phyloP scores from a whole-genome alignment of 352 stramenopile genomes.

The Globisporangium nodosum region DNA sequence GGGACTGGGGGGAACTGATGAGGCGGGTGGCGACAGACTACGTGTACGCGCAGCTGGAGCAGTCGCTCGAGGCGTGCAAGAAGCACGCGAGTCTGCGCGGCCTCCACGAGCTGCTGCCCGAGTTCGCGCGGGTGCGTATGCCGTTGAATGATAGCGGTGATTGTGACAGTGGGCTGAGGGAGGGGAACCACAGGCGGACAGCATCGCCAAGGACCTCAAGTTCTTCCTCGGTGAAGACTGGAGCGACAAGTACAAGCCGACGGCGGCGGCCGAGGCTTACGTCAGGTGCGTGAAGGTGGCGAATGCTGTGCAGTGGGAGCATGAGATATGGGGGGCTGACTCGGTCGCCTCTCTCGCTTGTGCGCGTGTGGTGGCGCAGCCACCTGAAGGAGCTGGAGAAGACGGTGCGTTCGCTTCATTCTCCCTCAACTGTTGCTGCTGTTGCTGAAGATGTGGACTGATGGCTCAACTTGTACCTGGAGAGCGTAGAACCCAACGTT shows the following conservation, averaged over 20 bases:
- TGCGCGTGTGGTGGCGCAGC: slow-evolving; percentile 12
- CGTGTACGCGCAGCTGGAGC: slow-evolving; percentile 58
- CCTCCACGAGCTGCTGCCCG: slow-evolving; percentile 31
- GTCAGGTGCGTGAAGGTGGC: slow-evolving; percentile 30
- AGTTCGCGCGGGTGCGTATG: slow-evolving; percentile 33
- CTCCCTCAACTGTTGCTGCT: not conserved
- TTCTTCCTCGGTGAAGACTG: slow-evolving; percentile 62
- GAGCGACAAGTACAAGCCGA: slow-evolving; percentile 46
- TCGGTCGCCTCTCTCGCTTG: too few species aligned
- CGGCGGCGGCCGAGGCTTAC: slow-evolving; percentile 41
- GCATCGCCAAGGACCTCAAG: slow-evolving; percentile 52
- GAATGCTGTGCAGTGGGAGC: not conserved
- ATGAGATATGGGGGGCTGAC: not conserved
- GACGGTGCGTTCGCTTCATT: slow-evolving; percentile 26
- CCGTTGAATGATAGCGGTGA: not conserved
- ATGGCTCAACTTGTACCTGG: not conserved
- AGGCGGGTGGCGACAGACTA: slow-evolving; percentile 30
- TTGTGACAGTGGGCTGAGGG: not conserved
- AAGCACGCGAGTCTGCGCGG: slow-evolving; percentile 32
- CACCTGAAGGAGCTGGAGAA: slow-evolving; percentile 50
- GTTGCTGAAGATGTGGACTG: not conserved
- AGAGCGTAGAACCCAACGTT: slow-evolving; percentile 42
- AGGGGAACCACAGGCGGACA: slow-evolving; percentile 25
- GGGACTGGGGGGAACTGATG: not conserved
- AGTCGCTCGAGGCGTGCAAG: slow-evolving; percentile 38